These are phyloP conservation scores for Yamadazyma paraphyllophila DNA, from an alignment of 805 yeast genomes.

Conservation along the genomic window DNA sequence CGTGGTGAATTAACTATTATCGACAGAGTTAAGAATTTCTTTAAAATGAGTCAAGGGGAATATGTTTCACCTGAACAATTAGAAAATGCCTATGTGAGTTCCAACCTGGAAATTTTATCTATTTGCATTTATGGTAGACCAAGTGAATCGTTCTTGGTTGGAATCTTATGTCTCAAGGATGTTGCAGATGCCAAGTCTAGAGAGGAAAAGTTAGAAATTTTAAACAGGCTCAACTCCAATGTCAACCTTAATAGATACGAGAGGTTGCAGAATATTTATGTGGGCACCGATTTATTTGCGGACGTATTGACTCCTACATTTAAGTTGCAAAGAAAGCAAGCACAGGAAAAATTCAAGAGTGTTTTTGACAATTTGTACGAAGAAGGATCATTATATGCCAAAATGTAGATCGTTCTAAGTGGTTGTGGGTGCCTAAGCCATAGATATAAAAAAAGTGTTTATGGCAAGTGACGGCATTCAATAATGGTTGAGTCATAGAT, in stretches of 20 bases:
- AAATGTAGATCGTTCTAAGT: background rate
- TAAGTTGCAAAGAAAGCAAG: conserved; percentile 37
- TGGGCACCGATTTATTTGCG: conserved; percentile 35
- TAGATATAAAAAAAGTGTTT: too few species aligned
- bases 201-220: conserved; percentile 18
- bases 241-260: conserved; percentile 30
- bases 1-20: conserved; percentile 42
- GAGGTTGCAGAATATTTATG: conserved; percentile 30
- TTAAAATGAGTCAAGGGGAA: conserved; percentile 41
- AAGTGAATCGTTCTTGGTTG: conserved; percentile 23
- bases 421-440: too few species aligned
- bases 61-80: conserved; percentile 41
- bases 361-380: conserved; percentile 30
- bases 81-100: conserved; percentile 29
- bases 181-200: conserved; percentile 19
- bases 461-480: background rate
- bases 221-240: conserved; percentile 20
- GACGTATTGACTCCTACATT: conserved; percentile 40
- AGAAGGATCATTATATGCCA: conserved; percentile 25
- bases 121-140: conserved; percentile 31
- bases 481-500: background rate
- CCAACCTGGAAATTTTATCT: conserved; percentile 25
- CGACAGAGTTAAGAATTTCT: conserved; percentile 45
- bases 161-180: conserved; percentile 22
- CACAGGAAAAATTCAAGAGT: conserved; percentile 22